Evolutionary conservation across 805 yeast genomes (phyloP), one percentile per base, ranked within the genome.

Genomic region (Saccharomyces jurei): DNA sequence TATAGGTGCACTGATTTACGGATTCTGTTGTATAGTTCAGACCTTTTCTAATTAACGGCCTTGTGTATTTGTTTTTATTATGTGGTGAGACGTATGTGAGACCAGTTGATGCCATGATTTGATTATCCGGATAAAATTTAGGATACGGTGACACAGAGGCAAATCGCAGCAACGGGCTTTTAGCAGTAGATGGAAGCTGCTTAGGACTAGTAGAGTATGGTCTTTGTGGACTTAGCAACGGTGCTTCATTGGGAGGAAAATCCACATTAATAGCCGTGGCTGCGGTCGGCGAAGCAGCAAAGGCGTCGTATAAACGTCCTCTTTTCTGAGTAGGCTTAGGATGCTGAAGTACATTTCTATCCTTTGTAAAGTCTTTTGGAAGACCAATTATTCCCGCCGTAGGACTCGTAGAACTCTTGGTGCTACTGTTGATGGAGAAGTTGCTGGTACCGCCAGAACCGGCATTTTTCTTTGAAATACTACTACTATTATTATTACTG

Each of bases 11-110:
- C 13, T 53, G 54, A 44, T 50, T 51, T 4, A 56, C 49, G 1
- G 50, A 49, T 36, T 64, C 64, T 6, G 58, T 49, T 6, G 55
- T 55, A 27, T 41, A 56, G 28, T 54, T 58, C n/a, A 61, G 48
- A 46, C 54, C 54, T 48, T 54, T 52, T 32, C 36, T 56, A 10
- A 49, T 27, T n/a, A 36, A n/a, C 17, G 44, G 25, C 25, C 44
- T 36, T 9, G 44, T 17, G 17, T 36, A 36, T 36, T 36, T 36
- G 25, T n/a, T 36, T 36, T 36, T 36, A 36, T 36, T 36, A 17
- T 36, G 44, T 6, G 44, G 44, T 36, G 44, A 36, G 44, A 36
- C 44, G 25, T 36, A 36, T 17, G 44, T 17, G 13, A 36, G 44
- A 36, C 44, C 22, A n/a, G 44, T 17, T 36, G 44, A 17, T 17